Base-by-base conservation (phyloP, 2,329 filamentous ascomycete genomes). In the Trichoderma lentiforme region DNA sequence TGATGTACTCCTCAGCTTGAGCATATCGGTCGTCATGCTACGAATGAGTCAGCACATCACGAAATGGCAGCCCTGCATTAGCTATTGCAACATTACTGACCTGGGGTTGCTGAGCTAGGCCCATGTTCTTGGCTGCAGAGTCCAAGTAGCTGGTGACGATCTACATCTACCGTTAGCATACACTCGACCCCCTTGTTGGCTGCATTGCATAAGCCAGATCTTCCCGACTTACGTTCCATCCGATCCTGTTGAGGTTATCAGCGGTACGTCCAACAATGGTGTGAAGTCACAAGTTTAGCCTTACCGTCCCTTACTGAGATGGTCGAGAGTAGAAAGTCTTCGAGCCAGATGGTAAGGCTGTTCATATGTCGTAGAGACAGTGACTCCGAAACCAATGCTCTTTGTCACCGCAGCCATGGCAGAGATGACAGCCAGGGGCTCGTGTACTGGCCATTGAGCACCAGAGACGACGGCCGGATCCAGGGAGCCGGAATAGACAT, bases 131-230 rank as follows among this genome's bases (percentile, higher is more conserved):
- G 0, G 91, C 91, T 0, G 91, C 91, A 1, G 88, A 91, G 77
- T 93, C 90, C 0, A 93, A 84, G 76, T 92, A 93, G 65, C 90
- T 89, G 0, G 91, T 93, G 0, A 93, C 91, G 68, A 93, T 89
- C 82, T 82, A 51, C 30, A 1, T n/a, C 28, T 32, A 24, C 36
- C 28, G 69, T 66, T 21, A 88, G 79, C 71, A 76, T 32, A 36
- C 30, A 56, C 18, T 4, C 8, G 6, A 14, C n/a, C 28, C 67
- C 36, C 53, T 58, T 36, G 56, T 53, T 7, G 66, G 24, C 56
- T 60, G 39, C 57, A 61, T 51, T 36, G 67, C 36, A 60, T 60
- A 30, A 14, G 43, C 28, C 8, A 68, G 56, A 62, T 47, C 36
- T 68, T 9, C 15, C 30, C 18, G 8, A 64, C 84, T 76, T 72